phyloP scores from a whole-genome alignment of 2,329 filamentous ascomycete species.

The Fusarium sp. region DNA sequence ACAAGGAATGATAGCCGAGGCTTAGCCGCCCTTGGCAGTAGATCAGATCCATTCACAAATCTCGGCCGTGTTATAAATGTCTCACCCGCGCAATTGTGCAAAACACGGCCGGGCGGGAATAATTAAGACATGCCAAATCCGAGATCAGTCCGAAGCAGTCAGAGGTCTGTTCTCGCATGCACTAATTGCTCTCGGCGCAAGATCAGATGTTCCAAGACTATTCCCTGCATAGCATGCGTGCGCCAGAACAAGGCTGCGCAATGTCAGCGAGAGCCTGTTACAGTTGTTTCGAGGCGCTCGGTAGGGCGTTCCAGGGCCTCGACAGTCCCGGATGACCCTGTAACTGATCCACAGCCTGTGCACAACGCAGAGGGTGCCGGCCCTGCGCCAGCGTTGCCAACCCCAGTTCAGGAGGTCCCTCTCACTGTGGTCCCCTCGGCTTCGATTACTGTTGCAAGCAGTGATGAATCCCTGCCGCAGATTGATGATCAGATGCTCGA shows the following conservation, averaged over 20 bases:
- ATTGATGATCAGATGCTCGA: background rate
- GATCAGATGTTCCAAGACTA: background rate
- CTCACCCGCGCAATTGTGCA: background rate
- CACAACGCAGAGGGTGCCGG: no score
- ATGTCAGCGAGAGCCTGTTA: background rate
- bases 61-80: background rate
- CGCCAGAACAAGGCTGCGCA: background rate
- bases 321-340: background rate
- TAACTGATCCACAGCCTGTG: no score
- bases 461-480: no score
- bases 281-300: background rate
- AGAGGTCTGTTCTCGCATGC: background rate
- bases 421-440: no score
- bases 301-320: background rate
- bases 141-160: background rate
- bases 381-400: fast-evolving
- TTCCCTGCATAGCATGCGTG: background rate
- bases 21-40: fast-evolving
- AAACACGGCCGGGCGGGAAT: background rate
- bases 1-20: fast-evolving
- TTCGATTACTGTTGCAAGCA: no score
- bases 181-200: constrained; percentile 1
- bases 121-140: background rate
- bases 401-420: fast-evolving
- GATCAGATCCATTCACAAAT: background rate